Evolutionary conservation across 306 rosid species (phyloP).

Genomic region (Ziziphus jujuba): DNA sequence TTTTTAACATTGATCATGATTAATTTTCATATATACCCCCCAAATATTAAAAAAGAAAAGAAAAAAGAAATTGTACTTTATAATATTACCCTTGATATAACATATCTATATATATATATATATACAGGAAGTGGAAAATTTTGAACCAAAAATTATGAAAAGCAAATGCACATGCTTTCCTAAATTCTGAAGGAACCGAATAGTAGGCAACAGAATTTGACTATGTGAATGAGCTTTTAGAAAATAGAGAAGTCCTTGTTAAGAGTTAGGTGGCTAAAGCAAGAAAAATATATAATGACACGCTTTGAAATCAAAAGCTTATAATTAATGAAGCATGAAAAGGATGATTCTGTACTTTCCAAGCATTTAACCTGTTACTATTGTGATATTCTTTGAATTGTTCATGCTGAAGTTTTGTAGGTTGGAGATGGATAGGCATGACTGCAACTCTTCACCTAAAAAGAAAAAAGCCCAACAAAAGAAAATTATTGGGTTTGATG

Average conservation of each 20-base stretch:
- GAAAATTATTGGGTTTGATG: slow-evolving; percentile 12
- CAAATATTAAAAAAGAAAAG: too few species aligned
- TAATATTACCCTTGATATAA: too few species aligned
- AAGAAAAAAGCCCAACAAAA: neutral
- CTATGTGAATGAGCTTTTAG: neutral
- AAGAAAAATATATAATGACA: slow-evolving; percentile 29
- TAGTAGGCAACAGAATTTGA: too few species aligned
- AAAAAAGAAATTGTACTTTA: too few species aligned
- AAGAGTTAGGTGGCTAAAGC: slow-evolving; percentile 24
- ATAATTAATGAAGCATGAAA: slow-evolving; percentile 3
- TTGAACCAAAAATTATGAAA: too few species aligned
- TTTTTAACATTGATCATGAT: too few species aligned
- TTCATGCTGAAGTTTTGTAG: neutral
- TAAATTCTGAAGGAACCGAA: too few species aligned
- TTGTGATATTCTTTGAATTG: neutral
- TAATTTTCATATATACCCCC: too few species aligned
- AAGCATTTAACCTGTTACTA: slow-evolving; percentile 20
- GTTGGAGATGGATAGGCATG: slow-evolving; percentile 26
- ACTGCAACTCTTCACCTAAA: slow-evolving; percentile 40
- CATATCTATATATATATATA: too few species aligned
- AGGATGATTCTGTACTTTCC: slow-evolving; percentile 20
- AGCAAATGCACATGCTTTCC: too few species aligned
- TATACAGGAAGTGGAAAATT: too few species aligned
- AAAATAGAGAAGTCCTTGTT: neutral
- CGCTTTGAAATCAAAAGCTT: slow-evolving; percentile 28